phyloP scores from a whole-genome alignment of 441 rosid genomes.

The Populus hybrid region DNA sequence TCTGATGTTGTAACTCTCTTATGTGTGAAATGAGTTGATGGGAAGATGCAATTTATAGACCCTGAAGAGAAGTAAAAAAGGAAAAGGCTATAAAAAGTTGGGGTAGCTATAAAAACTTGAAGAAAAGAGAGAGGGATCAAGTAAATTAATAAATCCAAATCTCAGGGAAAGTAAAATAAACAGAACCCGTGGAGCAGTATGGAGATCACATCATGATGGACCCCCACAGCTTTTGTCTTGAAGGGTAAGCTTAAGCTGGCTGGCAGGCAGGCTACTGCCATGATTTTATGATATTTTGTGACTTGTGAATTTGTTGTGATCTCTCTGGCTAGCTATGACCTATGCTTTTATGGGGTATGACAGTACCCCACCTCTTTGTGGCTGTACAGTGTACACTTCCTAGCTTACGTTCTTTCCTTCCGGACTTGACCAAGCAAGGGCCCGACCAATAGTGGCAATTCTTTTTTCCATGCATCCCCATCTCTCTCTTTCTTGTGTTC shows the following conservation, averaged over 20 bases:
- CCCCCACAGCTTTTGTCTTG: constrained; percentile 23
- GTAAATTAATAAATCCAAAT: neutral
- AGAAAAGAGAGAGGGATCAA: neutral
- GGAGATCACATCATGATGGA: constrained; percentile 19
- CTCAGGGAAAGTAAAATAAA: neutral
- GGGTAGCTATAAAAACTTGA: neutral
- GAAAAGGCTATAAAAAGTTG: neutral
- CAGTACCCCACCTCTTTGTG: neutral
- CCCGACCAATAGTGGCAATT: neutral
- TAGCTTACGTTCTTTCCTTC: neutral
- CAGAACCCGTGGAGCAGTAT: constrained; percentile 20
- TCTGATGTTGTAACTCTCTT: neutral
- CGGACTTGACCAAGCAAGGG: neutral
- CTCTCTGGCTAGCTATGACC: neutral
- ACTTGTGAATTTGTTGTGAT: neutral
- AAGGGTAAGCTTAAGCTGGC: neutral
- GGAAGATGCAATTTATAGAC: constrained; percentile 47
- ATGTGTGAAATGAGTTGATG: constrained; percentile 20
- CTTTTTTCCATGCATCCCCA: neutral
- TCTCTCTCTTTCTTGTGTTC: too few relatives aligned
- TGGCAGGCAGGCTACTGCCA: neutral
- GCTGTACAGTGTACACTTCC: neutral
- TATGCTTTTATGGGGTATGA: neutral
- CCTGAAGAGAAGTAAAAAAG: neutral
- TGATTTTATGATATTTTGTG: neutral